Evolutionary conservation across 176 grass and related monocot species (phyloP), one percentile per base, ranked within the genome.

Genomic region (sorghum (Sorghum bicolor)): DNA sequence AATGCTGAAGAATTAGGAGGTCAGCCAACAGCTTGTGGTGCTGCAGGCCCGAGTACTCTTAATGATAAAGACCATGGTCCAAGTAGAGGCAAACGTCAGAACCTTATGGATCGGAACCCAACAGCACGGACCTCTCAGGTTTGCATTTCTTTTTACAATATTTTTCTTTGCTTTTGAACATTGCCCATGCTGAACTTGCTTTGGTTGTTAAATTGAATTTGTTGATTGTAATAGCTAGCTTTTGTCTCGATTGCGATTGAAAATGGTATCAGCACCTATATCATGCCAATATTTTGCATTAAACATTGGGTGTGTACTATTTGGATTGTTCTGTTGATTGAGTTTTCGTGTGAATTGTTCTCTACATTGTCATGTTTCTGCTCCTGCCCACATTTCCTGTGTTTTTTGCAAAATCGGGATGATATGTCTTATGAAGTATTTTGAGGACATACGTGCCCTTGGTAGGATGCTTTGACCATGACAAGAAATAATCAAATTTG

Each of bases 21-120:
- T 79, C 57, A 68, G 34, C 14, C 31, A 30, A 29, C 17, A 3
- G 15, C 68, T 75, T 52, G 64, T 74, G 70, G 32, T 29, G 24
- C 33, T 39, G 80, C 69, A 79, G 75, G 70, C 34, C 63, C 53
- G 80, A 80, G 40, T 67, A 5, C 22, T 30, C 40, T 32, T 58
- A 72, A 74, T 55, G 67, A 79, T 39, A 55, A 74, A 73, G 22
- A 20, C 6, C 64, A 63, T 10, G 60, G 10, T 55, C 70, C 12
- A 16, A 84, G 25, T 69, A 86, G 36, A 80, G 70, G 40, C 40
- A 17, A 58, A 48, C 4, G 22, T 26, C 29, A 31, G 32, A 87
- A 64, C 28, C 43, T 92, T 80, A 91, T 94, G 89, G 84, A 89
- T 36, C 70, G 92, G 89, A 94, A 91, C 70, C 77, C 86, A 67